Evolutionary conservation across 2,329 filamentous ascomycete genomes (phyloP).

Genomic region (Xylaria arbuscula): DNA sequence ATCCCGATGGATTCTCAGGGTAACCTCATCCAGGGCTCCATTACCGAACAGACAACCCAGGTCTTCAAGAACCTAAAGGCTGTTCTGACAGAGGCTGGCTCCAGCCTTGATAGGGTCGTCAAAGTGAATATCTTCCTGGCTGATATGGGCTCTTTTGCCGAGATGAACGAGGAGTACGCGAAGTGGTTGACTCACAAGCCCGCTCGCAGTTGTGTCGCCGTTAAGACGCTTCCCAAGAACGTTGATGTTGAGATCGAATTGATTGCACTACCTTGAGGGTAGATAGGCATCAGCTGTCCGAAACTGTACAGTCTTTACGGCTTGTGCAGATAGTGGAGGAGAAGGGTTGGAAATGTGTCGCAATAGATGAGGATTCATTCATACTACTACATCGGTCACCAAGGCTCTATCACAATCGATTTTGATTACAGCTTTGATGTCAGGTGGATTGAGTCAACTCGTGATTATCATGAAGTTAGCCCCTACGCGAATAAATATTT

Average conservation of each 20-base stretch:
- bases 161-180: constrained; percentile 88
- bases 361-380: not conserved
- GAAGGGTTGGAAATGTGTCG: not conserved
- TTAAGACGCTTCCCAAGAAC: constrained; percentile 87
- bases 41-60: constrained; percentile 70
- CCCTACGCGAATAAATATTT: not conserved
- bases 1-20: constrained; percentile 74
- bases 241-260: constrained; percentile 92
- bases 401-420: not conserved
- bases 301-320: not conserved
- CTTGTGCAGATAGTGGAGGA: not conserved
- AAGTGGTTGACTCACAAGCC: constrained; percentile 87
- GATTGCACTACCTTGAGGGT: constrained; percentile 72
- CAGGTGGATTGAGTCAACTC: not conserved
- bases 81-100: constrained; percentile 84
- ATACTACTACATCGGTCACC: not conserved
- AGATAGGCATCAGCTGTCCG: not conserved
- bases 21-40: constrained; percentile 67
- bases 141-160: constrained; percentile 89
- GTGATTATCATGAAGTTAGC: not conserved
- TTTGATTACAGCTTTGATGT: not conserved
- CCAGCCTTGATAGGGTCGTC: constrained; percentile 81
- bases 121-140: constrained; percentile 93
- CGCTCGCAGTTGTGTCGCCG: constrained; percentile 88
- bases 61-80: constrained; percentile 83